Evolutionary conservation across 257 asterid genomes (phyloP).

Genomic region (Schizonepeta tenuifolia): DNA sequence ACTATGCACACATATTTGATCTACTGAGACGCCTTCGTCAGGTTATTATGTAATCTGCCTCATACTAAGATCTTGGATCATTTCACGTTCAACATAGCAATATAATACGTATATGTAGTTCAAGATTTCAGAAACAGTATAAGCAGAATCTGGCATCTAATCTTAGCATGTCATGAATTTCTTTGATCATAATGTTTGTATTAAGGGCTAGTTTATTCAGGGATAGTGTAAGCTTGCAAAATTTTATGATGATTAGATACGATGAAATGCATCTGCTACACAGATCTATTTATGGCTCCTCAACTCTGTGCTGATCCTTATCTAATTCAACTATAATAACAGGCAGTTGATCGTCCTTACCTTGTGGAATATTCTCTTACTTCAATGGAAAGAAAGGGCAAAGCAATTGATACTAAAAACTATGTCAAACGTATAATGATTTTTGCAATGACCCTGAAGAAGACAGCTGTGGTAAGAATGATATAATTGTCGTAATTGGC

Average conservation of each 20-base stretch:
- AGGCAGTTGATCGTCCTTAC: conserved; percentile 99
- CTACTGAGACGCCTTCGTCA: conserved; percentile 92
- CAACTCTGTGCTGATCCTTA: conserved; percentile 24
- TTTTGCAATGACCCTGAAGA: conserved; percentile 75
- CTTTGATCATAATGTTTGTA: background rate
- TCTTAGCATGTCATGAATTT: conserved; percentile 7
- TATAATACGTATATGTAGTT: background rate
- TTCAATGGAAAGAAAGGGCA: conserved; percentile 60
- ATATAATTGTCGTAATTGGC: conserved; percentile 16
- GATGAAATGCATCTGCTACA: background rate
- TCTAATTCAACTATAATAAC: conserved; percentile 27
- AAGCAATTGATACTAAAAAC: conserved; percentile 44
- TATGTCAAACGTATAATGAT: conserved; percentile 64
- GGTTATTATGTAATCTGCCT: conserved; percentile 48
- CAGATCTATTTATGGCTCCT: conserved; percentile 17
- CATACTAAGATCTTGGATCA: conserved; percentile 24
- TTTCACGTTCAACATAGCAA: conserved; percentile 1
- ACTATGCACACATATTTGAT: conserved; percentile 94
- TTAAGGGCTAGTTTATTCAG: background rate
- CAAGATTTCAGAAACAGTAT: background rate
- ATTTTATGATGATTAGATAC: background rate
- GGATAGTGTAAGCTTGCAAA: background rate
- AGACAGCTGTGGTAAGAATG: conserved; percentile 72
- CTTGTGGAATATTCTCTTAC: conserved; percentile 85
- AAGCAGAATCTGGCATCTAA: conserved; percentile 18